A percentile compares a stretch with the other conserved stretches of the same genome.
phyloP scores from a whole-genome alignment of 176 grass and related monocot species.

The Triticum aestivum region DNA sequence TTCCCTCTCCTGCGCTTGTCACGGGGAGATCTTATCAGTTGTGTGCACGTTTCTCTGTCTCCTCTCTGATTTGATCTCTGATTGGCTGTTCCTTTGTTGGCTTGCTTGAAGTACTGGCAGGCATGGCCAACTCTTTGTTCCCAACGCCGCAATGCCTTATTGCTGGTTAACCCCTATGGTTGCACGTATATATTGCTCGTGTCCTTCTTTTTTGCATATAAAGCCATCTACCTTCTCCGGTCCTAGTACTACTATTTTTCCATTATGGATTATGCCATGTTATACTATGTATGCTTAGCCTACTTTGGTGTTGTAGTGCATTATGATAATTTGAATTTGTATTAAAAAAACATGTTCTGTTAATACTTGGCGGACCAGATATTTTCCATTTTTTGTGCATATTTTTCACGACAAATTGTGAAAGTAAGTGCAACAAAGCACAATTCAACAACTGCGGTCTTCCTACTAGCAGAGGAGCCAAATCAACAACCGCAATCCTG shows the following conservation, averaged over 20 bases:
- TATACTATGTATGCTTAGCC: too few species aligned
- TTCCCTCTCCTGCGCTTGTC: neutral
- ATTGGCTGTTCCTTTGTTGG: neutral
- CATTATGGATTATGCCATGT: too few species aligned
- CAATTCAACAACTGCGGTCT: too few species aligned
- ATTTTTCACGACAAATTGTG: too few species aligned
- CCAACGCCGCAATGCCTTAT: neutral
- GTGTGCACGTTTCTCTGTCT: constrained; percentile 35
- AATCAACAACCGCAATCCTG: too few species aligned
- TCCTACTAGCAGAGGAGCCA: too few species aligned
- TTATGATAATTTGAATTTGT: too few species aligned
- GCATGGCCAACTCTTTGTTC: constrained; percentile 15
- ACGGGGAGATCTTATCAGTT: constrained; percentile 12
- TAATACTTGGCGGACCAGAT: too few species aligned
- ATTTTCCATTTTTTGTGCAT: too few species aligned
- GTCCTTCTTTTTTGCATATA: neutral
- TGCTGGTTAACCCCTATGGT: neutral
- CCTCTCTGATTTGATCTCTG: neutral
- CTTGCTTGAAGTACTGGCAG: neutral
- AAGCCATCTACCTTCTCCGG: neutral
- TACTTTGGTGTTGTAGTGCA: too few species aligned
- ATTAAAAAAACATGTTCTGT: too few species aligned
- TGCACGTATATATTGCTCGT: neutral
- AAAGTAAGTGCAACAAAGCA: too few species aligned
- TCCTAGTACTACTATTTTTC: neutral